Evolutionary conservation across 257 asterid genomes (phyloP).

Genomic region (Lithospermum erythrorhizon): DNA sequence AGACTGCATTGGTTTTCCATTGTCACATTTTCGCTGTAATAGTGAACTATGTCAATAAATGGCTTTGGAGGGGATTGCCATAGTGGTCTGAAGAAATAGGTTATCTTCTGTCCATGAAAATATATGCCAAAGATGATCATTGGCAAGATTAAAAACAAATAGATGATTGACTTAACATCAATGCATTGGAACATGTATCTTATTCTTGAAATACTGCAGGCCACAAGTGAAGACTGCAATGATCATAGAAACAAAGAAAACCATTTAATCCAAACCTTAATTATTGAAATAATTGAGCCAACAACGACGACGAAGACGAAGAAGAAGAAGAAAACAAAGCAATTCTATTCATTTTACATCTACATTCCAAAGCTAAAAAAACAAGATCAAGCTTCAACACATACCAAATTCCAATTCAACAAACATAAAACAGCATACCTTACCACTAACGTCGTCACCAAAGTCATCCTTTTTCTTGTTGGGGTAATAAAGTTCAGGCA

Average conservation of each 20-base stretch:
- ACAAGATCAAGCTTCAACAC: no score
- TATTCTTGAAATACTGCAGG: slow-evolving; percentile 27
- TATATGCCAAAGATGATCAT: slow-evolving; percentile 25
- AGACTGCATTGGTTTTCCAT: slow-evolving; percentile 55
- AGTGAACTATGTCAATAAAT: slow-evolving; percentile 36
- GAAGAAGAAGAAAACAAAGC: no score
- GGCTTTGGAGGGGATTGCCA: slow-evolving; percentile 77
- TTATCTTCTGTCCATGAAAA: slow-evolving; percentile 52
- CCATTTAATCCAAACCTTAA: no score
- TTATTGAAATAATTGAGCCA: not conserved
- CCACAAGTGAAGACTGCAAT: slow-evolving; percentile 22
- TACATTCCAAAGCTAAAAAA: no score
- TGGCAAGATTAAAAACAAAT: slow-evolving; percentile 33
- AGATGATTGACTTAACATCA: slow-evolving; percentile 31
- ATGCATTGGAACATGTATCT: slow-evolving; percentile 34
- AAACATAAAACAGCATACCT: slow-evolving; percentile 29
- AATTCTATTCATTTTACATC: no score
- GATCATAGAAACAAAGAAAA: slow-evolving; percentile 4
- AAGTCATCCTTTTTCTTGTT: slow-evolving; percentile 36
- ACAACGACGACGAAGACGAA: not conserved
- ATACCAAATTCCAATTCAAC: not conserved
- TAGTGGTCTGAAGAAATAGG: slow-evolving; percentile 52
- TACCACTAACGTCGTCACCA: slow-evolving; percentile 35
- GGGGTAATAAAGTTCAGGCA: slow-evolving; percentile 23
- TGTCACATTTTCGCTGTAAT: slow-evolving; percentile 45